Conservation (phyloP, 176 grass and related monocot species). For the Raddia distichophylla region DNA sequence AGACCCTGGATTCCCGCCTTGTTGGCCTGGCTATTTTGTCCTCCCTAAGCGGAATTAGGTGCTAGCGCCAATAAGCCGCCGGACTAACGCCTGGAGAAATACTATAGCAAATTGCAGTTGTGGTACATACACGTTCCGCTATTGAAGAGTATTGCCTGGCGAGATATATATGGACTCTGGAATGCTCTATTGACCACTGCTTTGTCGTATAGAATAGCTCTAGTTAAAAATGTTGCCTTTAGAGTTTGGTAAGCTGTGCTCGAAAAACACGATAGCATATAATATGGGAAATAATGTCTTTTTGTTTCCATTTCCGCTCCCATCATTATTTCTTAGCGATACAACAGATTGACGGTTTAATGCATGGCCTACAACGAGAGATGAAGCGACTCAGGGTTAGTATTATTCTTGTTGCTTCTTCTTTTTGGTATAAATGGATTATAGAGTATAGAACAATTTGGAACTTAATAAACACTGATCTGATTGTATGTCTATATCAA, state of each 20-base stretch:
- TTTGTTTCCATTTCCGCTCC: not conserved
- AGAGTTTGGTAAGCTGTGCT: not conserved
- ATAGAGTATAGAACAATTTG: not conserved
- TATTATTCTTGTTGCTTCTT: not conserved
- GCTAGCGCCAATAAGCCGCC: no score
- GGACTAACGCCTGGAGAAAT: no score
- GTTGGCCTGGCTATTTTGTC: no score
- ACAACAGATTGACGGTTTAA: not conserved
- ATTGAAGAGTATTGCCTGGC: not conserved
- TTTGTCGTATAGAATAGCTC: not conserved
- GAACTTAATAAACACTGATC: constrained; percentile 6
- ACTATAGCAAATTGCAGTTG: not conserved
- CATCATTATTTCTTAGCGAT: not conserved
- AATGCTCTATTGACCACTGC: not conserved
- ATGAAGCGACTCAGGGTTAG: constrained; percentile 11
- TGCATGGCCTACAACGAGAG: not conserved
- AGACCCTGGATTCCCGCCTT: no score
- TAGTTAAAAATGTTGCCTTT: not conserved
- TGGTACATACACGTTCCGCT: not conserved
- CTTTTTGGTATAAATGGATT: not conserved
- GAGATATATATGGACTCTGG: constrained; percentile 7
- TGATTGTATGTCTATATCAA: constrained; percentile 9
- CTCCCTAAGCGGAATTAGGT: no score
- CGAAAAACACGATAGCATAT: not conserved
- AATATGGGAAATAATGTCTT: not conserved